These are phyloP conservation scores for Allium fistulosum DNA, from an alignment of 106 monocot species.

Conservation along the genomic window DNA sequence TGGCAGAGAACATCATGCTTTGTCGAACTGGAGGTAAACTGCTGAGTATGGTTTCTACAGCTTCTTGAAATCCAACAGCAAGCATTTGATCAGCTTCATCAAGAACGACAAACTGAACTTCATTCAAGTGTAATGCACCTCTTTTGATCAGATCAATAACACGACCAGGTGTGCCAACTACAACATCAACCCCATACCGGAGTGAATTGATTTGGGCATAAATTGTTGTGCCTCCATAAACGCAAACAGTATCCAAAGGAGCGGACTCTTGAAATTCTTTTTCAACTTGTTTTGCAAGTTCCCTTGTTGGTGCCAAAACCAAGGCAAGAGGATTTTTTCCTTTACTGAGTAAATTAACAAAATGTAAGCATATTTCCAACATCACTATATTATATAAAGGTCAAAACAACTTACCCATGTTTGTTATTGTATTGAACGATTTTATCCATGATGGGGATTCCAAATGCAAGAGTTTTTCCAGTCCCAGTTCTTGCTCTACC, in stretches of 20 bases:
- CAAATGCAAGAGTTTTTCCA: slow-evolving; percentile 98
- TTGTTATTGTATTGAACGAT: slow-evolving; percentile 61
- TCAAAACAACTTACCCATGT: slow-evolving; percentile 52
- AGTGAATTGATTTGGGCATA: slow-evolving; percentile 61
- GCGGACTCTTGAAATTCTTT: slow-evolving; percentile 90
- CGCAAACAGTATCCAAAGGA: slow-evolving; percentile 67
- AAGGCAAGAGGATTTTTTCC: slow-evolving; percentile 85
- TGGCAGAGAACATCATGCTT: slow-evolving; percentile 94
- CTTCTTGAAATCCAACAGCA: slow-evolving; percentile 91
- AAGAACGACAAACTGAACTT: slow-evolving; percentile 89
- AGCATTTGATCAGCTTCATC: slow-evolving; percentile 99
- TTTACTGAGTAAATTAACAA: slow-evolving; percentile 28
- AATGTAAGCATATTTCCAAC: not conserved
- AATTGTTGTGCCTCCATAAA: slow-evolving; percentile 88
- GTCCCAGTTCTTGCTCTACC: slow-evolving; percentile 96
- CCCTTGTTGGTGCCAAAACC: slow-evolving; percentile 85
- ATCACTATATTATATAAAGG: not conserved
- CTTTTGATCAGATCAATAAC: slow-evolving; percentile 86
- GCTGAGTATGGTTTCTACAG: slow-evolving; percentile 84
- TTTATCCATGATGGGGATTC: slow-evolving; percentile 91
- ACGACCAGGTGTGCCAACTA: slow-evolving; percentile 95
- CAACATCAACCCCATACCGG: slow-evolving; percentile 79
- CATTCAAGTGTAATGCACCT: slow-evolving; percentile 78
- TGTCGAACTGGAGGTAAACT: slow-evolving; percentile 72
- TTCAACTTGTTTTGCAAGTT: slow-evolving; percentile 94